Base-by-base conservation (phyloP, 1,139 yeast genomes). In the Kodamaea sp. region DNA sequence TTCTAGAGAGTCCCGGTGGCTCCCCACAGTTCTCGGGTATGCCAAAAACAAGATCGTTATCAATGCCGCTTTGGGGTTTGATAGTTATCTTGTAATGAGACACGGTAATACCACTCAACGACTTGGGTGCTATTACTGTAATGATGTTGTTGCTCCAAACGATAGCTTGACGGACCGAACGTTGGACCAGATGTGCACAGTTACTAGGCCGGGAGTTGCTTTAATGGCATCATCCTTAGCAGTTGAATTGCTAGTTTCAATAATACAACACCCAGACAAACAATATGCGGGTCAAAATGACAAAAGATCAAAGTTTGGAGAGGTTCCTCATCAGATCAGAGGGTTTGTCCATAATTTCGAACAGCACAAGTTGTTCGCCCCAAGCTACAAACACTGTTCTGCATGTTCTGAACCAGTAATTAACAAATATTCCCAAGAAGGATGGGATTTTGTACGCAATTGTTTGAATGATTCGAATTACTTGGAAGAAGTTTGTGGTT, bases 151-250 rank as follows among this genome's bases (percentile, higher is more conserved):
- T 31, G 97, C 97, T 0, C 98, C 99, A 0, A 68, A 80, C 5
- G 96, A 92, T 55, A 83, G 95, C 42, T 63, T 87, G 12, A 73
- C 87, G 0, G 95, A 89, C 51, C 69, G 96, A 33, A 85, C 97
- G 0, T 63, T 92, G 41, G 99, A 92, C 59, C 97, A 92, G 57
- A 92, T 92, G 97, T 92, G 99, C 55, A 92, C 98, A 0, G 98
- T 92, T 1, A 92, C 98, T 0, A 67, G 98, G 28, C 98, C 99
- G 0, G 98, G 99, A 0, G 90, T 84, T 0, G 96, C 98, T 0
- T 65, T 85, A 51, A 65, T 88, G 59, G 97, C 98, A 0, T 76
- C 96, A 0, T 79, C 97, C 0, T 64, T 82, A 27, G 96, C 96
- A 0, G 95, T 88, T 0, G 98, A 92, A 54, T 62, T 94, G 9